Evolutionary conservation across 176 grass and related monocot genomes (phyloP), one percentile per base, ranked within the genome.

Genomic region (Saccharum officinarum): DNA sequence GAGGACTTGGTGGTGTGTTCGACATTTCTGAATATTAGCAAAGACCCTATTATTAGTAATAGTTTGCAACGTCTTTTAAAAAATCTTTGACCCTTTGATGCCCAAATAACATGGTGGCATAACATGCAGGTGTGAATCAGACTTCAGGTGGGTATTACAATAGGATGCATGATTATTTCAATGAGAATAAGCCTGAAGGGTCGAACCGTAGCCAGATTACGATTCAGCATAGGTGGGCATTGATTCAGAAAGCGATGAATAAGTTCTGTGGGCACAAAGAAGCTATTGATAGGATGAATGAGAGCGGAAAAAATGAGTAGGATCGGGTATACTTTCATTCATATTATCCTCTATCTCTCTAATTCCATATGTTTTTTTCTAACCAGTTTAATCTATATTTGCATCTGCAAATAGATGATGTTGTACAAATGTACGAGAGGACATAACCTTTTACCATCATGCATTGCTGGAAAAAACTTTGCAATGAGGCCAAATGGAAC

Each of bases 81-180:
- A 54, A 54, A 54, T 18, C 50, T 54, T 7, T 54, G 50, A 54
- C 17, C 5, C 50, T 54, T 54, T 54, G 50, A 54, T 54, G 17
- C 5, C 50, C 17, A 54, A 18, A 18, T 54, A 54, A 54, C 50
- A 54, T 20, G 50, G 50, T 20, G 15, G 17, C 50, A 54, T 50
- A 50, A 17, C 5, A 50, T 50, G 17, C 39, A 22, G 8, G 22
- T 37, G 67, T 40, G 3, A 26, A 16, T 33, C 15, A 50, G 47
- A 50, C 47, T 50, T 54, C 50, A 54, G 50, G 50, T 54, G 68
- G 37, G 23, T 71, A 71, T 71, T 71, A 71, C 68, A 71, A 50
- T 17, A 69, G 33, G 66, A 69, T 69, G 33, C 66, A 69, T 69
- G 66, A 18, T 38, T 69, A 38, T 38, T 69, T 69, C 66, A 69